phyloP scores from a whole-genome alignment of 768 basidiomycete genomes.

The Termitomyces eurrhizus region DNA sequence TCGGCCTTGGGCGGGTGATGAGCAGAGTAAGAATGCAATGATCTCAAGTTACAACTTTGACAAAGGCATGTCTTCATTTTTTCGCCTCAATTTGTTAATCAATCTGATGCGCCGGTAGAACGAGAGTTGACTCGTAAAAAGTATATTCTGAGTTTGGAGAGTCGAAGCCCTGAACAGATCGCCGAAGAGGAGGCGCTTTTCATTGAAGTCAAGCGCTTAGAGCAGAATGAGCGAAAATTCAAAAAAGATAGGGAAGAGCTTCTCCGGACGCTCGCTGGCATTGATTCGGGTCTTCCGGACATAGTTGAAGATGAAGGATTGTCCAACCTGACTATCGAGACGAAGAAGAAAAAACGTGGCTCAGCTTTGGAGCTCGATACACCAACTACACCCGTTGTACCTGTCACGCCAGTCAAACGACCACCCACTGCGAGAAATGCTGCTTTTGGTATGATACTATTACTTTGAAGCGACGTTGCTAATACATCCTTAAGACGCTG shows the following conservation, averaged over 20 bases:
- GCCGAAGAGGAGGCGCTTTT: constrained; percentile 95
- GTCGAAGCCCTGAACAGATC: constrained; percentile 83
- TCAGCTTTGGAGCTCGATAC: constrained; percentile 40
- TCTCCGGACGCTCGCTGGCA: constrained; percentile 75
- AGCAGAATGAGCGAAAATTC: constrained; percentile 87
- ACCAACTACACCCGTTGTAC: constrained; percentile 41
- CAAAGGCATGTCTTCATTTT: constrained; percentile 52
- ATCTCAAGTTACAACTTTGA: constrained; percentile 81
- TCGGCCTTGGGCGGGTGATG: constrained; percentile 82
- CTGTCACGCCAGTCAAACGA: constrained; percentile 33
- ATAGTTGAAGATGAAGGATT: constrained; percentile 65
- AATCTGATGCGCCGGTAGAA: constrained; percentile 39
- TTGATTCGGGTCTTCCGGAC: constrained; percentile 83
- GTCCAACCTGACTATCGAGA: constrained; percentile 41
- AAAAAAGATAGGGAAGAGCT: constrained; percentile 87
- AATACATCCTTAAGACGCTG: constrained; percentile 43
- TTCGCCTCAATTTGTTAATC: not conserved
- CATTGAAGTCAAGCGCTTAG: constrained; percentile 90
- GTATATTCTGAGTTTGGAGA: constrained; percentile 84
- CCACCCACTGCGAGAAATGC: constrained; percentile 52
- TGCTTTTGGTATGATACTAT: constrained; percentile 46
- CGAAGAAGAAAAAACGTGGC: constrained; percentile 61
- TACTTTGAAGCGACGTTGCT: constrained; percentile 6
- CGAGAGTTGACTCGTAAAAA: constrained; percentile 86
- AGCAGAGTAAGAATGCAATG: constrained; percentile 61